Evolutionary conservation across 441 rosid species (phyloP).

Genomic region (Euphorbia schlechtendalii): DNA sequence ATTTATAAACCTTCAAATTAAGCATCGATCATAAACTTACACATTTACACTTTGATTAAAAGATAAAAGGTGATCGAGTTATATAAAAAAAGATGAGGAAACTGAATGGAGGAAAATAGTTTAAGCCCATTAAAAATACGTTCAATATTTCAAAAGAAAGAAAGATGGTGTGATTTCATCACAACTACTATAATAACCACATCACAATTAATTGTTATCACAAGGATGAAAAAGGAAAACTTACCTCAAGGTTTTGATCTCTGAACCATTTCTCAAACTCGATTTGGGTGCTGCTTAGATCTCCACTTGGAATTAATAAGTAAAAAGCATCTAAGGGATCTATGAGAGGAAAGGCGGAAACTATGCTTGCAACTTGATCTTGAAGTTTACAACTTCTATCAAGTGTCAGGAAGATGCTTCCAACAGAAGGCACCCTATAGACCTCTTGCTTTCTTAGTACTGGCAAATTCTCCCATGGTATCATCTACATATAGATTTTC

Average conservation of each 20-base stretch:
- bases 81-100: neutral
- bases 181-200: neutral
- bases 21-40: neutral
- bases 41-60: neutral
- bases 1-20: neutral
- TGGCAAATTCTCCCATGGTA: constrained; percentile 98
- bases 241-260: constrained; percentile 79
- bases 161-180: neutral
- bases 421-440: constrained; percentile 93
- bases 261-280: constrained; percentile 75
- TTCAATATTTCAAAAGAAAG: neutral
- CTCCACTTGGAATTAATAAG: constrained; percentile 90
- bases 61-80: neutral
- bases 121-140: neutral
- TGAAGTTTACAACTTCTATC: constrained; percentile 39
- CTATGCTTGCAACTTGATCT: too few relatives aligned
- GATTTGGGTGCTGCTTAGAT: constrained; percentile 54
- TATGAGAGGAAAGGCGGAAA: constrained; percentile 60
- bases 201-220: neutral
- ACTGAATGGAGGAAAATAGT: neutral
- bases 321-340: constrained; percentile 96
- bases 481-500: constrained; percentile 54
- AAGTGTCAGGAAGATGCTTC: constrained; percentile 54
- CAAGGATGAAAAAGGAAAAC: neutral
- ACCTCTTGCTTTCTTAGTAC: constrained; percentile 81